A percentile compares a stretch with the other conserved stretches of the same genome.
Conservation (phyloP, 163 green algal species). For the Prototheca cutis region DNA sequence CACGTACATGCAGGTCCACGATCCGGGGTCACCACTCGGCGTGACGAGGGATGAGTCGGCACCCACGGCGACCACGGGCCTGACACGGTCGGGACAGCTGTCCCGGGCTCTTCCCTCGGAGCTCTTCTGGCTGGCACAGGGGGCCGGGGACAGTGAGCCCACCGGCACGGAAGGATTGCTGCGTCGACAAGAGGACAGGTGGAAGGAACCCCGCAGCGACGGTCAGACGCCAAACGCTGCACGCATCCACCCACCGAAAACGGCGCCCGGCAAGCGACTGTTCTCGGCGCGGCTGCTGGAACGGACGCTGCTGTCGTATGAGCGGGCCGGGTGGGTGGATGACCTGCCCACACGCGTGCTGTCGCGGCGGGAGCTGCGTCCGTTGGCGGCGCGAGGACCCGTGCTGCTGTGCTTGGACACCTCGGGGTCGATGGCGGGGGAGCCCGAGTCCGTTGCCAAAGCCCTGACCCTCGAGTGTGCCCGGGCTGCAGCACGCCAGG, state of each 20-base stretch:
- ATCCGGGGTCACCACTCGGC: slow-evolving; percentile 35
- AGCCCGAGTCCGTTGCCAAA: slow-evolving; percentile 81
- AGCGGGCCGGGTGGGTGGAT: slow-evolving; percentile 78
- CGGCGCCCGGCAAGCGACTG: too few relatives aligned
- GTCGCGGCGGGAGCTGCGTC: slow-evolving; percentile 58
- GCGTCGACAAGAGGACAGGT: not conserved
- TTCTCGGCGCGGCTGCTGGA: slow-evolving; percentile 74
- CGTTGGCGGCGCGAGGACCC: slow-evolving; percentile 73
- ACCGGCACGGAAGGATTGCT: not conserved
- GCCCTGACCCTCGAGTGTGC: slow-evolving; percentile 82
- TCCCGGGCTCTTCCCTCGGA: not conserved
- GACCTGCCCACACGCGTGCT: slow-evolving; percentile 61
- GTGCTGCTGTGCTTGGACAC: slow-evolving; percentile 91
- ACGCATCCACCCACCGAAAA: too few relatives aligned
- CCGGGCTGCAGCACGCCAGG: slow-evolving; percentile 59
- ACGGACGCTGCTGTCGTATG: slow-evolving; percentile 80
- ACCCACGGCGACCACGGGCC: slow-evolving; percentile 68
- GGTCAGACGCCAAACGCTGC: too few relatives aligned
- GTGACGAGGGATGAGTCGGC: slow-evolving; percentile 74
- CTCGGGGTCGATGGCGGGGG: slow-evolving; percentile 32
- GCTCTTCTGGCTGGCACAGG: not conserved
- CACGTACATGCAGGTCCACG: not conserved
- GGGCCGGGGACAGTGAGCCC: not conserved
- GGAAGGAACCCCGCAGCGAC: too few relatives aligned
- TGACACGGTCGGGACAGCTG: slow-evolving; percentile 30